Conservation (phyloP, 805 yeast genomes). For the Osmozyma mogii region DNA sequence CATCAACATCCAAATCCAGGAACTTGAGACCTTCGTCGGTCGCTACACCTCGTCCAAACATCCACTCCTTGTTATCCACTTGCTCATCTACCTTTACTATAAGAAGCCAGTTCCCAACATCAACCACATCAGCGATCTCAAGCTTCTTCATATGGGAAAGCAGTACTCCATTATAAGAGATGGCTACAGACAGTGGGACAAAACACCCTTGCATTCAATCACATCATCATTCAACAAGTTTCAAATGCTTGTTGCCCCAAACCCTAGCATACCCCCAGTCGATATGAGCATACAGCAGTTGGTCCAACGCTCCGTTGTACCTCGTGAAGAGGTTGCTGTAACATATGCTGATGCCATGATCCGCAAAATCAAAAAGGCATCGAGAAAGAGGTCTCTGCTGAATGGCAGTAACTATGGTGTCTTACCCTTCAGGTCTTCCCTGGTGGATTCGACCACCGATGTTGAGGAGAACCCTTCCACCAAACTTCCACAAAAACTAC, state of each 20-base stretch:
- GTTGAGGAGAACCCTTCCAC: conserved; percentile 4
- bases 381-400: conserved; percentile 6
- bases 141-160: conserved; percentile 11
- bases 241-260: conserved; percentile 7
- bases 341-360: conserved; percentile 13
- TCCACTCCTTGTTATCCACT: conserved; percentile 5
- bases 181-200: conserved; percentile 4
- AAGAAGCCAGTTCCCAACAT: conserved; percentile 2
- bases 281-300: conserved; percentile 1
- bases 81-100: conserved; percentile 8
- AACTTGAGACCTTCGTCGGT: conserved; percentile 6
- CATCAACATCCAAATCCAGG: conserved; percentile 2
- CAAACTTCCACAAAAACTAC: not conserved
- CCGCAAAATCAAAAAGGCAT: conserved; percentile 5
- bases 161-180: conserved; percentile 5
- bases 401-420: conserved; percentile 1
- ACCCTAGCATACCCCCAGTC: conserved; percentile 4
- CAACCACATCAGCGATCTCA: conserved; percentile 6
- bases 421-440: conserved; percentile 4
- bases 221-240: conserved; percentile 7
- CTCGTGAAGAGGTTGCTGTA: conserved; percentile 2
- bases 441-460: conserved; percentile 9
- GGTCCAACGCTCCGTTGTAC: not conserved
- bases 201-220: conserved; percentile 5
- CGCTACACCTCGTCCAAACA: not conserved